Conservation (phyloP, 495 filamentous ascomycete genomes). For the Rusavskia elegans region DNA sequence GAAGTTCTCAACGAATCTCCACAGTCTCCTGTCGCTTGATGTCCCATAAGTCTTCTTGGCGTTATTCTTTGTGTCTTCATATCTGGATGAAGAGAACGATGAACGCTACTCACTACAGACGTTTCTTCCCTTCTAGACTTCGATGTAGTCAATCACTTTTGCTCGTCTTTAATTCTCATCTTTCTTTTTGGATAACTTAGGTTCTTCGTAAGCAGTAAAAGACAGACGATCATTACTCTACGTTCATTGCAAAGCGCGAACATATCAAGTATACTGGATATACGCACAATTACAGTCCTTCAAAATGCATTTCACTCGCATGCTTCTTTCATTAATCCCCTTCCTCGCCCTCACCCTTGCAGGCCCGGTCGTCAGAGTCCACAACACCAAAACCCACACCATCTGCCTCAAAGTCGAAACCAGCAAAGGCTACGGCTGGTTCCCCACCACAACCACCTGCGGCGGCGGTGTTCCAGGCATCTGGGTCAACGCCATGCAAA, state of each 20-base stretch:
- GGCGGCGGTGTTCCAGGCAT: not conserved
- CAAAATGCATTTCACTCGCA: not conserved
- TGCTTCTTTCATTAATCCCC: not conserved
- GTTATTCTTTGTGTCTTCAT: not conserved
- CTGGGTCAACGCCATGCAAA: not conserved
- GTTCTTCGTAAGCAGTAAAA: not conserved
- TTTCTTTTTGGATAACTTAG: not conserved
- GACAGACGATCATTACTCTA: not conserved
- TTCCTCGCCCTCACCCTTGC: not conserved
- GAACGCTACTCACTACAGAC: not conserved
- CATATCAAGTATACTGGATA: not conserved
- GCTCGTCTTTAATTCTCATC: not conserved
- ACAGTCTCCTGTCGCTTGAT: not conserved
- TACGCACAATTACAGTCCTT: not conserved
- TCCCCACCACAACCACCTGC: not conserved
- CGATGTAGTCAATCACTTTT: not conserved
- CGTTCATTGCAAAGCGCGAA: no score
- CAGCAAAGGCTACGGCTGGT: not conserved
- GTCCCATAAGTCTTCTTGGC: not conserved
- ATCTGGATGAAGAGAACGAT: not conserved
- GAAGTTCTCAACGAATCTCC: not conserved
- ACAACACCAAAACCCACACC: conserved; percentile 2
- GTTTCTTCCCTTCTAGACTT: not conserved
- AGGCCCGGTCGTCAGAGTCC: not conserved
- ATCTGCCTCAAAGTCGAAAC: not conserved